phyloP scores from a whole-genome alignment of 129 eudicot species.

The Pulicaria dysenterica region DNA sequence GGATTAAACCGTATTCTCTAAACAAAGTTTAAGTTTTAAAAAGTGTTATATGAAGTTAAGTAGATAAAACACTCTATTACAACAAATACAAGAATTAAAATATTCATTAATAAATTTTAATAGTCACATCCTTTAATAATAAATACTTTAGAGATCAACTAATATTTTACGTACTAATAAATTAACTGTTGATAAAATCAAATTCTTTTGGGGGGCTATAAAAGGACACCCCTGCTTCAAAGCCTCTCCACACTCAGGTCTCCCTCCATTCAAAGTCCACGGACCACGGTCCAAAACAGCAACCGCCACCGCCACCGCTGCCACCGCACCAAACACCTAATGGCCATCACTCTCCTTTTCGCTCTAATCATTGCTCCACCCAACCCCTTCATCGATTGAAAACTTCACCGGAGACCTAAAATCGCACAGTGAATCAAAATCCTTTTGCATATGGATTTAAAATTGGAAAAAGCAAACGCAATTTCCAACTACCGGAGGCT shows the following conservation, averaged over 20 bases:
- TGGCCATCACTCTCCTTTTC: slow-evolving; percentile 35
- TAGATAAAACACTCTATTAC: too few relatives aligned
- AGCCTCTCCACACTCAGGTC: slow-evolving; percentile 6
- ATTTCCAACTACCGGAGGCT: slow-evolving; percentile 41
- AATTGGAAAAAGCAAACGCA: slow-evolving; percentile 54
- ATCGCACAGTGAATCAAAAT: slow-evolving; percentile 39
- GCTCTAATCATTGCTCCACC: slow-evolving; percentile 26
- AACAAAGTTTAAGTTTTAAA: too few relatives aligned
- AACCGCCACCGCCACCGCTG: background rate
- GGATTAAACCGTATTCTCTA: too few relatives aligned
- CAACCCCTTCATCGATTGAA: slow-evolving; percentile 30
- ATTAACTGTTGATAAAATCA: slow-evolving; percentile 1
- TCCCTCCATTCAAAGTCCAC: background rate
- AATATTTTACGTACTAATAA: too few relatives aligned
- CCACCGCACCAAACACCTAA: background rate
- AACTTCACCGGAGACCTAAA: background rate
- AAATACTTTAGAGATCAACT: too few relatives aligned
- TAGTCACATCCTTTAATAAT: too few relatives aligned
- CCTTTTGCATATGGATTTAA: slow-evolving; percentile 35
- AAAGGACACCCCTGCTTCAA: slow-evolving; percentile 27
- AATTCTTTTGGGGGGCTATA: slow-evolving; percentile 30
- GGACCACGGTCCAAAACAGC: too few relatives aligned
- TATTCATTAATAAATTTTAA: too few relatives aligned
- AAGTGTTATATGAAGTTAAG: too few relatives aligned
- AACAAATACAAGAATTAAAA: too few relatives aligned